Evolutionary conservation across 768 basidiomycete genomes (phyloP), one percentile per base, ranked within the genome.

Genomic region (Hericium rajendrae): DNA sequence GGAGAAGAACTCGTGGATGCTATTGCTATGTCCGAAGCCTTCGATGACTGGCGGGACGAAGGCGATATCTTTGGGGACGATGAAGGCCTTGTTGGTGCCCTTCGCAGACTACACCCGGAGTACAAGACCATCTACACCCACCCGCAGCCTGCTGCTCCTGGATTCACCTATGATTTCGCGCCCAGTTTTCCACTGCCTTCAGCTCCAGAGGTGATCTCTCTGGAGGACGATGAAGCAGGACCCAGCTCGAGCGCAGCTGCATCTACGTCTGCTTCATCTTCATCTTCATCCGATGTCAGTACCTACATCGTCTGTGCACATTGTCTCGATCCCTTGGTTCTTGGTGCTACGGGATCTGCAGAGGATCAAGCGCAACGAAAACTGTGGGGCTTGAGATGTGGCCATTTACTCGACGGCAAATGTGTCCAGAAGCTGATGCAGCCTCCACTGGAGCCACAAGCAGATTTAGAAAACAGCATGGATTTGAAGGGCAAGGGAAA

Each of bases 321-420:
- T 10, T 91, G 89, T 59, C 69, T 77, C 22, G 83, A 84, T 58
- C 84, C 85, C 0, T 75, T 91, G 4, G 68, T 85, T 10, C 72
- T 76, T 38, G 74, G 78, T 50, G 72, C 73, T 1, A 78, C 76
- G 12, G 72, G 72, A 15, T 70, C 66, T 12, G 59, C 61, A 24
- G 69, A 66, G 13, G 82, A 80, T 38, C 73, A 71, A 41, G 71
- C 71, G 41, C 69, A 69, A 39, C 72, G 76, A 54, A 76, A 79
- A 46, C 70, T 91, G 8, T 91, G 87, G 88, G 82, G 78, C 1
- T 69, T 91, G 59, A 74, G 85, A 41, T 91, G 88, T 54, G 88
- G 88, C 0, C 89, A 91, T 65, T 68, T 91, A 63, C 75, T 91
- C 0, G 88, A 91, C 61, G 89, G 86, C 51, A 87, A 85, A 67